Conservation (phyloP, 768 basidiomycete genomes). For the Rhizopogon rudus region DNA sequence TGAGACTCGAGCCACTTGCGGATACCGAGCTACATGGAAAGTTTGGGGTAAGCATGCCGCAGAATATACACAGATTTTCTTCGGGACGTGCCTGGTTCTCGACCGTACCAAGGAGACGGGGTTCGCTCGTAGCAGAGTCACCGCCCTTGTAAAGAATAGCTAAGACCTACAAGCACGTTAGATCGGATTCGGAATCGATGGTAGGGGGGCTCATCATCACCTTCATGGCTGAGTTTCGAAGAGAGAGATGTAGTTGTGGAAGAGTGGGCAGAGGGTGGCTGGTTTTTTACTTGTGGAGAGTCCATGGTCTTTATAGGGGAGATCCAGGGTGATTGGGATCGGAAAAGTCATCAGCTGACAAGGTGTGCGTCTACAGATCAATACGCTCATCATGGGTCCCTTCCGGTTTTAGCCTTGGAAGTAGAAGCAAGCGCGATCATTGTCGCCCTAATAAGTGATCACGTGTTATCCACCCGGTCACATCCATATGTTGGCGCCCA, state of each 20-base stretch:
- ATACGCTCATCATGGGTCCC: not conserved
- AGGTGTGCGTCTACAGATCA: slow-evolving; percentile 1
- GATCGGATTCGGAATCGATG: not conserved
- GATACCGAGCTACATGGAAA: slow-evolving; percentile 57
- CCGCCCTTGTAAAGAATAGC: slow-evolving; percentile 72
- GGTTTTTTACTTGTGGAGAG: not conserved
- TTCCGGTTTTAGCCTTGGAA: slow-evolving; percentile 6
- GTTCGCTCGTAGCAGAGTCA: slow-evolving; percentile 60
- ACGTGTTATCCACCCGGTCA: slow-evolving; percentile 7
- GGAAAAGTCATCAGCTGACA: slow-evolving; percentile 14
- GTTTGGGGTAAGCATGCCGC: slow-evolving; percentile 4
- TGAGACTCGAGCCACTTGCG: slow-evolving; percentile 59
- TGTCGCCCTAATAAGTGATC: slow-evolving; percentile 1
- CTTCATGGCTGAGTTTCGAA: slow-evolving; percentile 34
- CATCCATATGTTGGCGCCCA: not conserved
- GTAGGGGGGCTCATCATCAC: slow-evolving; percentile 15
- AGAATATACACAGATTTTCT: not conserved
- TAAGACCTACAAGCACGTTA: slow-evolving; percentile 44
- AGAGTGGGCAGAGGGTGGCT: slow-evolving; percentile 8
- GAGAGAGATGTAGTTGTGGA: slow-evolving; percentile 3
- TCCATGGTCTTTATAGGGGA: slow-evolving; percentile 16
- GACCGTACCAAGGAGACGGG: slow-evolving; percentile 72
- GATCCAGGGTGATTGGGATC: not conserved
- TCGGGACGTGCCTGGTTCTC: slow-evolving; percentile 60
- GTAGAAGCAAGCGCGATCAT: not conserved